A percentile compares a stretch with the other conserved stretches of the same genome.
phyloP scores from a whole-genome alignment of 345 rosid species.

The Garcia nutans region DNA sequence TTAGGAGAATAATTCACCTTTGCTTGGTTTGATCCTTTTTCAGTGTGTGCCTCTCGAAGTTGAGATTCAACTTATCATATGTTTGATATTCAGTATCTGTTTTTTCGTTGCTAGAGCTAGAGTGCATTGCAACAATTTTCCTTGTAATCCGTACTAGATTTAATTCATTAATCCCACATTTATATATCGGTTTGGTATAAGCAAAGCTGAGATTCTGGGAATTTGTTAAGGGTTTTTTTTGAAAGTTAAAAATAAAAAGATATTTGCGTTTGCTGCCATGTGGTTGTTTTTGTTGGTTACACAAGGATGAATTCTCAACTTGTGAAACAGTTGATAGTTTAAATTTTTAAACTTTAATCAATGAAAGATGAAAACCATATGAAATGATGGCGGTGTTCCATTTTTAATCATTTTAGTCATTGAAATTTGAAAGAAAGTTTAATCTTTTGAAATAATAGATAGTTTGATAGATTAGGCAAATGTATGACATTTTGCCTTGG shows the following conservation, averaged over 20 bases:
- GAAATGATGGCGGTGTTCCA: too few species aligned
- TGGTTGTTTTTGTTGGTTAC: background rate
- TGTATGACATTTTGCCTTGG: too few species aligned
- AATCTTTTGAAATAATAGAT: background rate
- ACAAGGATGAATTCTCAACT: background rate
- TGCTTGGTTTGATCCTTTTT: background rate
- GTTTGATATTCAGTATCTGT: background rate
- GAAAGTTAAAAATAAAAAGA: background rate
- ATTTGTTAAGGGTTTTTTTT: background rate
- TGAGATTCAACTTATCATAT: background rate
- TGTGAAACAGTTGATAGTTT: slow-evolving; percentile 1
- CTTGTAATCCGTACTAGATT: background rate
- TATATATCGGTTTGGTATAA: background rate
- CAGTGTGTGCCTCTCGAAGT: background rate
- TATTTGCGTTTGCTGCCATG: background rate
- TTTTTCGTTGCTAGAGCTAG: too few species aligned
- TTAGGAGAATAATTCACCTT: background rate
- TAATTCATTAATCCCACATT: background rate
- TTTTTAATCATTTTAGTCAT: background rate
- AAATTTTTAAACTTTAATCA: background rate
- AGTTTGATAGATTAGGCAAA: background rate
- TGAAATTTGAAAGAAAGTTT: background rate
- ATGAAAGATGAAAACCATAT: background rate
- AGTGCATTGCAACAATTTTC: background rate
- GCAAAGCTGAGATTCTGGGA: background rate